phyloP scores from a whole-genome alignment of 805 yeast genomes.

The Komagataella phaffii region DNA sequence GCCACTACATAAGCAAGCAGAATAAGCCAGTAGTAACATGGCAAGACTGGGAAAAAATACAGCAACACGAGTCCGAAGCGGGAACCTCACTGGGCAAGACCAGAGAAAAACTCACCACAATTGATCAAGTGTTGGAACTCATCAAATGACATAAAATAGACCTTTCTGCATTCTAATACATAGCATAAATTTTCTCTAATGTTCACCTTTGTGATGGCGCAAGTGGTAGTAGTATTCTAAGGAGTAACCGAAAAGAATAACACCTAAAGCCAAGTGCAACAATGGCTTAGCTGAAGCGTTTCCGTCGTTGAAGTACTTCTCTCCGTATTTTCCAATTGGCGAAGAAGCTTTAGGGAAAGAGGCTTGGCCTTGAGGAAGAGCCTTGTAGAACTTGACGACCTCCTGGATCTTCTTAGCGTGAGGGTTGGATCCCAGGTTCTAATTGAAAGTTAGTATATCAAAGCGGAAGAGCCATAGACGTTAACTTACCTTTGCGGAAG shows the following conservation, averaged over 20 bases:
- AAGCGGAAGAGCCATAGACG: neutral
- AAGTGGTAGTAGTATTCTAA: slow-evolving; percentile 90
- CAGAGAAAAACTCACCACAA: slow-evolving; percentile 40
- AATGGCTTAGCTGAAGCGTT: slow-evolving; percentile 78
- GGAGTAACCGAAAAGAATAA: slow-evolving; percentile 72
- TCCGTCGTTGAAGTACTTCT: slow-evolving; percentile 74
- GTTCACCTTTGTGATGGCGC: slow-evolving; percentile 41
- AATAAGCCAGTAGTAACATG: slow-evolving; percentile 29
- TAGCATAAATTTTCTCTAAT: slow-evolving; percentile 18
- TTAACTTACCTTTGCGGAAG: slow-evolving; percentile 74
- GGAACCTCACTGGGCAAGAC: slow-evolving; percentile 39
- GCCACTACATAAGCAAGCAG: neutral
- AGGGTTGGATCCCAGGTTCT: slow-evolving; percentile 91
- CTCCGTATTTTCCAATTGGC: slow-evolving; percentile 66
- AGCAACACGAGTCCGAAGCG: slow-evolving; percentile 31
- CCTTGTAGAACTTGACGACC: slow-evolving; percentile 91
- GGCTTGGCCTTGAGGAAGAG: slow-evolving; percentile 89
- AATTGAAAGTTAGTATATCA: slow-evolving; percentile 5
- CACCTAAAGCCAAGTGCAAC: slow-evolving; percentile 57
- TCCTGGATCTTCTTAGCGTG: slow-evolving; percentile 94
- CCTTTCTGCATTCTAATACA: slow-evolving; percentile 5
- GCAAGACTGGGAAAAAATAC: slow-evolving; percentile 54
- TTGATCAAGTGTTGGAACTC: slow-evolving; percentile 32
- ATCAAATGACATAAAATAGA: neutral
- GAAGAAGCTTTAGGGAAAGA: slow-evolving; percentile 59